phyloP scores from a whole-genome alignment of 139 green algal genomes.

The Protoeuglena noctilucae region DNA sequence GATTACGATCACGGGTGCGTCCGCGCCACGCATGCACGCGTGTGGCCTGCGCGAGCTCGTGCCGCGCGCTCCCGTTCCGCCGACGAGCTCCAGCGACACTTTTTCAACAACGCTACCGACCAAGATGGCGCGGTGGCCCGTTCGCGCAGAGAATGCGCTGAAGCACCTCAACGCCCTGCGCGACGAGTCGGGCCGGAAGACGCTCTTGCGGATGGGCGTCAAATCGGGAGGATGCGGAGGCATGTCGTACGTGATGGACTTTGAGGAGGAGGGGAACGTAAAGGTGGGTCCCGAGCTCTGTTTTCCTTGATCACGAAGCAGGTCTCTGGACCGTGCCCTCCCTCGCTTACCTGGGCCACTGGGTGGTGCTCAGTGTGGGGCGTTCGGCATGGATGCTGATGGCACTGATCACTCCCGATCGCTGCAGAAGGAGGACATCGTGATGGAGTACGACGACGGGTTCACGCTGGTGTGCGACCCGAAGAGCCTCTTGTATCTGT shows the following conservation, averaged over 20 bases:
- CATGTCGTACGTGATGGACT: slow-evolving; percentile 82
- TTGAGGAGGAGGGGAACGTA: slow-evolving; percentile 52
- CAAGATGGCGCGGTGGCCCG: too few species aligned
- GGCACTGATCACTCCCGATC: too few species aligned
- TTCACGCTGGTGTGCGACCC: slow-evolving; percentile 57
- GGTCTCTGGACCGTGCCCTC: neutral
- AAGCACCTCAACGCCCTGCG: slow-evolving; percentile 34
- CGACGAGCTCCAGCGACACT: too few species aligned
- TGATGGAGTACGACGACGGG: slow-evolving; percentile 33
- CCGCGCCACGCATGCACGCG: too few species aligned
- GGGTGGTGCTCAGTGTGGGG: neutral
- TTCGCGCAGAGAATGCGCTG: too few species aligned
- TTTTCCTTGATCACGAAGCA: slow-evolving; percentile 27
- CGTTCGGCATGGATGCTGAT: neutral
- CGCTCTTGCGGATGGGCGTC: slow-evolving; percentile 54
- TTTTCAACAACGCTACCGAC: too few species aligned
- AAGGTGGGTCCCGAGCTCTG: too few species aligned
- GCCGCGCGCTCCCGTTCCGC: too few species aligned
- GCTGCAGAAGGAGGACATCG: slow-evolving; percentile 2
- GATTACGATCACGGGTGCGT: too few species aligned
- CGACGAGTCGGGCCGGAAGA: slow-evolving; percentile 21
- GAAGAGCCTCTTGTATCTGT: slow-evolving; percentile 85
- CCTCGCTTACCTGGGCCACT: neutral
- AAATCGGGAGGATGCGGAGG: slow-evolving; percentile 46
- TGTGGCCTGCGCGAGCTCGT: too few species aligned